Evolutionary conservation across 768 basidiomycete species (phyloP).

Genomic region (Tulasnella sp.): DNA sequence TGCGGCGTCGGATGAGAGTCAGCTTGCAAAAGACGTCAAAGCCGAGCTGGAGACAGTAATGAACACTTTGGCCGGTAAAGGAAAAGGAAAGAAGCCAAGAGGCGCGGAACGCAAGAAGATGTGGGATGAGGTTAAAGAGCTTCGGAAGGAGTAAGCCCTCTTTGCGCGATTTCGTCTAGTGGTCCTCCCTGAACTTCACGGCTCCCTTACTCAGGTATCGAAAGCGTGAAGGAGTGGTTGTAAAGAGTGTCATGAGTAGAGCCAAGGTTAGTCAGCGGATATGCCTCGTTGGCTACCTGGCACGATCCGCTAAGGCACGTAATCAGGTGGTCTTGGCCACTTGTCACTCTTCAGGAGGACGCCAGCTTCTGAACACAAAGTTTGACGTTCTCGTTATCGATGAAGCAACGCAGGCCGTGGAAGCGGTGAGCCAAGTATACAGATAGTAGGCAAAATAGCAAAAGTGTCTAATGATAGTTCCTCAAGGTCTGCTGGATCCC

Average conservation of each 20-base stretch:
- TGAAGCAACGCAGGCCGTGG: conserved; percentile 95
- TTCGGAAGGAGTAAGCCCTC: conserved; percentile 78
- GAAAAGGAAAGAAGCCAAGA: conserved; percentile 53
- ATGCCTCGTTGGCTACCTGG: neutral
- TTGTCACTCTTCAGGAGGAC: conserved; percentile 89
- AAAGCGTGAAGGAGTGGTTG: conserved; percentile 82
- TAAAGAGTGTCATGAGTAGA: conserved; percentile 74
- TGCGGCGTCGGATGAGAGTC: conserved; percentile 73
- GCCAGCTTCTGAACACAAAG: conserved; percentile 70
- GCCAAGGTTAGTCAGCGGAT: conserved; percentile 59
- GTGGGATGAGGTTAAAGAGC: conserved; percentile 83
- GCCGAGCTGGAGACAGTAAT: conserved; percentile 76
- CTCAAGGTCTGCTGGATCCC: conserved; percentile 90
- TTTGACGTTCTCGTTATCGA: conserved; percentile 98
- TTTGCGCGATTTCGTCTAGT: conserved; percentile 61
- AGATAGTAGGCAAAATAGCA: conserved; percentile 19
- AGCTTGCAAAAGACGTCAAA: conserved; percentile 86
- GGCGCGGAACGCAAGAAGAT: conserved; percentile 71
- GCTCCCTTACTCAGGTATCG: conserved; percentile 66
- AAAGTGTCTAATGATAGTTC: conserved; percentile 33
- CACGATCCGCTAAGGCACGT: neutral
- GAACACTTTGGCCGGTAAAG: conserved; percentile 67
- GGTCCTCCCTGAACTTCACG: conserved; percentile 46
- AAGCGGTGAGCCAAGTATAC: conserved; percentile 63
- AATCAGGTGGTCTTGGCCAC: conserved; percentile 85